Percentiles rank a stretch among this genome's conserved stretches.
phyloP scores from a whole-genome alignment of 2,329 filamentous ascomycete species.

The Calcarisporium arbuscula region DNA sequence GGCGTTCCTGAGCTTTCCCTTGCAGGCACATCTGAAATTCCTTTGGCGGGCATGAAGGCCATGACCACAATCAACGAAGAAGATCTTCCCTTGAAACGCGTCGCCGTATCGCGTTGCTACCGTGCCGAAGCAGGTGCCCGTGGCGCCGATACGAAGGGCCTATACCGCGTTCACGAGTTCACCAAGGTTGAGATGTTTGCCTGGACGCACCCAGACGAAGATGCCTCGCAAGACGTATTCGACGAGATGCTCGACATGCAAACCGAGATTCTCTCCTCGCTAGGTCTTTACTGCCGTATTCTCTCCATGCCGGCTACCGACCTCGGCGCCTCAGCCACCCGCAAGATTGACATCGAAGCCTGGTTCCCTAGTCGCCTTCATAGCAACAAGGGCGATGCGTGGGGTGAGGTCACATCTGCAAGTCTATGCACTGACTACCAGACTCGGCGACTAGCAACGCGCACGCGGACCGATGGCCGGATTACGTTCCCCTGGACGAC shows the following conservation, averaged over 20 bases:
- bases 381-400: slow-evolving; percentile 47
- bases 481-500: slow-evolving; percentile 78
- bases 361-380: slow-evolving; percentile 77
- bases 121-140: slow-evolving; percentile 89
- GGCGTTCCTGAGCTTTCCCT: slow-evolving; percentile 67
- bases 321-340: slow-evolving; percentile 77
- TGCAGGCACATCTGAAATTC: slow-evolving; percentile 89
- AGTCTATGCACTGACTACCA: slow-evolving; percentile 96
- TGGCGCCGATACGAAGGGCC: slow-evolving; percentile 83
- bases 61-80: slow-evolving; percentile 58
- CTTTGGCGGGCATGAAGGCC: slow-evolving; percentile 85
- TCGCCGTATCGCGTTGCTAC: slow-evolving; percentile 88
- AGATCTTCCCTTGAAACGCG: slow-evolving; percentile 69
- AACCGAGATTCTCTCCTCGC: slow-evolving; percentile 68
- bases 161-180: slow-evolving; percentile 97
- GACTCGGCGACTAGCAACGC: slow-evolving; percentile 71
- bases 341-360: slow-evolving; percentile 91
- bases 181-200: slow-evolving; percentile 98
- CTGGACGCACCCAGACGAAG: slow-evolving; percentile 63
- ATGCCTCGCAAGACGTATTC: slow-evolving; percentile 55
- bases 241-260: slow-evolving; percentile 84
- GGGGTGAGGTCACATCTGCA: slow-evolving; percentile 88
- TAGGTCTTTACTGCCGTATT: slow-evolving; percentile 79
- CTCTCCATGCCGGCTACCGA: slow-evolving; percentile 89
- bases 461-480: slow-evolving; percentile 51